Evolutionary conservation across 2,329 filamentous ascomycete genomes (phyloP).

Genomic region (Botrytis fragariae): DNA sequence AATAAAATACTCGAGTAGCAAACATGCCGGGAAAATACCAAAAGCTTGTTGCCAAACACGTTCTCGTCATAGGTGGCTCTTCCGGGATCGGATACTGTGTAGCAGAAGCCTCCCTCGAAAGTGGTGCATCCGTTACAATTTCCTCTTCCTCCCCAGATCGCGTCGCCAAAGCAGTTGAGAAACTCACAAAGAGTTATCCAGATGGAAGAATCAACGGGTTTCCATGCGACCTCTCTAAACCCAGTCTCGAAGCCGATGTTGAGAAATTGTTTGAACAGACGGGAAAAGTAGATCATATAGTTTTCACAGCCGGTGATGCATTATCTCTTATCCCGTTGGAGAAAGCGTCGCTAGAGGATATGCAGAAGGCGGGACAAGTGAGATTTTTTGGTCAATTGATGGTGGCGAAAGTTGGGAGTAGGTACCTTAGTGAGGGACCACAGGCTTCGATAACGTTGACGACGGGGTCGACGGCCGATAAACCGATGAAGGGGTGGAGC

Average conservation of each 20-base stretch:
- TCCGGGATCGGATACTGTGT: constrained; percentile 35
- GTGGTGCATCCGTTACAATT: constrained; percentile 30
- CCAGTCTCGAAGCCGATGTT: constrained; percentile 39
- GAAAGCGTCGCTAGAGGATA: constrained; percentile 24
- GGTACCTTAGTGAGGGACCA: constrained; percentile 25
- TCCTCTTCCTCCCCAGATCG: constrained; percentile 26
- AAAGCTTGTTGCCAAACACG: constrained; percentile 32
- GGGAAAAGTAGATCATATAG: constrained; percentile 32
- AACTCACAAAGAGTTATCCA: constrained; percentile 24
- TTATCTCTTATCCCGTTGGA: constrained; percentile 18
- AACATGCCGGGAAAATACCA: constrained; percentile 30
- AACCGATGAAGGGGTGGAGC: constrained; percentile 42
- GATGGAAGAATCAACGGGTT: constrained; percentile 22
- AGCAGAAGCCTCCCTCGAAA: constrained; percentile 33
- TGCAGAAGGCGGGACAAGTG: constrained; percentile 27
- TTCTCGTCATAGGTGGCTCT: constrained; percentile 35
- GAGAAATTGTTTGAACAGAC: constrained; percentile 42
- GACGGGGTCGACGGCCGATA: constrained; percentile 24
- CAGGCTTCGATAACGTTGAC: constrained; percentile 29
- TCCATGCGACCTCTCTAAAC: constrained; percentile 30
- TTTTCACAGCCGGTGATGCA: constrained; percentile 33
- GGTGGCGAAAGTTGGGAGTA: constrained; percentile 30
- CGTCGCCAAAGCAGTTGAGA: constrained; percentile 20
- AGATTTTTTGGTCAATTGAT: constrained; percentile 33
- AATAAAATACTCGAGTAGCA: neutral